Base-by-base conservation (phyloP, 768 basidiomycete species). In the Leccinum aurantiacum region DNA sequence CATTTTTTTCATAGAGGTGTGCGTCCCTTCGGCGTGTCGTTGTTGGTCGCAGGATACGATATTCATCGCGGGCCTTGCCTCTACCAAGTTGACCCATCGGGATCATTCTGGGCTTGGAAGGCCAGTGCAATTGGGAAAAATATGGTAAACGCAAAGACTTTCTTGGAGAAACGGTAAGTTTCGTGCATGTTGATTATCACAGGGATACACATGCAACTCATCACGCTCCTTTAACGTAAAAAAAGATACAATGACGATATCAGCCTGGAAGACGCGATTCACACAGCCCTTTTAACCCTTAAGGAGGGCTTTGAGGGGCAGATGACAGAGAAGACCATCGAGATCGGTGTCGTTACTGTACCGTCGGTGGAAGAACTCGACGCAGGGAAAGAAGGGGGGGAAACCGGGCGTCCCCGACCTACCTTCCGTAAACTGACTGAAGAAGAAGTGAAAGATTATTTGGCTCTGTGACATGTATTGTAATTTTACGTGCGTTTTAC, bases 281-380 rank as follows among this genome's bases (percentile, higher is more conserved):
- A 99, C 76, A 99, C 97, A 13, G 97, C 97, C 35, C 85, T 99
- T 29, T 78, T 99, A 65, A 99, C 97, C 37, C 80, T 98, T 65
- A 98, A 99, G 78, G 97, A 98, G 77, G 95, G 97, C 4, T 99
- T 98, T 69, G 97, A 99, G 76, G 97, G 97, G n/a, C 93, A 98
- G 72, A 98, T 99, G 96, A 98, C 96, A 29, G 97, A 98, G 78
- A 95, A 97, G 80, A 99, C 97, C 50, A 97, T 99, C 70, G 97
- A 99, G 78, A 93, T 99, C 54, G 97, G 97, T 35, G 88, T 99
- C 44, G 85, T 98, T 64, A 96, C 94, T 53, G 90, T 95, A 15
- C 93, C 94, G 8, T 90, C 89, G 13, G 69, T 75, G 22, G 82
- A 82, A 51, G 79, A 82, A 63, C 71, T 82, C 59, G 78, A 80